Conservation (phyloP, 805 yeast species). For the Saturnispora dispora region DNA sequence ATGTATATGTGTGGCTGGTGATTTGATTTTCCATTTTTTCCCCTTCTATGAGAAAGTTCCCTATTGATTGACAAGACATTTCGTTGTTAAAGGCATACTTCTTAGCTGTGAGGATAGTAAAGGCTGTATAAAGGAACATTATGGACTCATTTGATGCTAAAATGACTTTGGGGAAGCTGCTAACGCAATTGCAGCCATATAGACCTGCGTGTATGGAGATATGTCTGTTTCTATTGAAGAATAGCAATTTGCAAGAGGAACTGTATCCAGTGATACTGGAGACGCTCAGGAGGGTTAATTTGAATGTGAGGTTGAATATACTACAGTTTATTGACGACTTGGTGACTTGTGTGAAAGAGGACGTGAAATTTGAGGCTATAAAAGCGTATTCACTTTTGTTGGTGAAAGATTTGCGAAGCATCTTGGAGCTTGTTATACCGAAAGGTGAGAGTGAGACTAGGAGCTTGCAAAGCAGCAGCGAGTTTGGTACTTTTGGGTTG, state of each 20-base stretch:
- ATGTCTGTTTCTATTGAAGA: constrained; percentile 47
- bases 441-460: background rate
- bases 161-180: constrained; percentile 58
- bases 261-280: constrained; percentile 59
- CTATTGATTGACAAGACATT: background rate
- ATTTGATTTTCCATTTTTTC: too few relatives aligned
- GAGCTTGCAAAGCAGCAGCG: background rate
- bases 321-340: constrained; percentile 65
- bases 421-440: constrained; percentile 32
- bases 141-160: constrained; percentile 92
- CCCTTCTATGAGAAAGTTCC: background rate
- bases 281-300: constrained; percentile 41
- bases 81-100: background rate
- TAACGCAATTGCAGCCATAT: constrained; percentile 60
- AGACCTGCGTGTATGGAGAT: constrained; percentile 40
- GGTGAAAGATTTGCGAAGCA: constrained; percentile 26
- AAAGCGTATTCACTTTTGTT: constrained; percentile 15
- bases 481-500: background rate
- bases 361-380: constrained; percentile 11
- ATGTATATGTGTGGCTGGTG: background rate
- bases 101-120: background rate
- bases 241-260: constrained; percentile 56
- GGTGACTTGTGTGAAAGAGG: constrained; percentile 25
- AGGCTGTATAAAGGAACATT: background rate
- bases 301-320: constrained; percentile 57